Conservation (phyloP, 2,329 filamentous ascomycete genomes). For the Ceratocystis ficicola region DNA sequence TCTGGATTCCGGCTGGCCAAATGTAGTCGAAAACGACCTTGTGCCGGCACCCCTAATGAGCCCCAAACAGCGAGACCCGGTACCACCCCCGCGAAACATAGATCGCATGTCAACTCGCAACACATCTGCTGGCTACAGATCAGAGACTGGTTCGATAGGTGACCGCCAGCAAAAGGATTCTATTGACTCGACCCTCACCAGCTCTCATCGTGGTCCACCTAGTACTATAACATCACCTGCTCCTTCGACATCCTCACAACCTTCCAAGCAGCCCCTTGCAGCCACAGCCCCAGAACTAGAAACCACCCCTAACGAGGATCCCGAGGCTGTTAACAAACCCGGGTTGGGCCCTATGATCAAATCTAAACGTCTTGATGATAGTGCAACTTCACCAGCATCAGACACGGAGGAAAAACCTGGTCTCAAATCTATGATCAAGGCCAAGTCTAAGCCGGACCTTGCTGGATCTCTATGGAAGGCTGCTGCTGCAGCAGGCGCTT, state of each 20-base stretch:
- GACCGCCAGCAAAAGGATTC: constrained; percentile 23
- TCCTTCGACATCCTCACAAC: constrained; percentile 20
- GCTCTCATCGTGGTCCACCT: constrained; percentile 20
- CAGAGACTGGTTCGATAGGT: constrained; percentile 22
- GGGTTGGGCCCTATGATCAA: constrained; percentile 87
- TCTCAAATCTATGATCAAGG: constrained; percentile 81
- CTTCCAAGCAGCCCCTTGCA: constrained; percentile 18
- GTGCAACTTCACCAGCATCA: constrained; percentile 12
- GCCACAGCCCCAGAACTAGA: constrained; percentile 25
- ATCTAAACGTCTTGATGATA: constrained; percentile 47
- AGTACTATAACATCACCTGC: constrained; percentile 22
- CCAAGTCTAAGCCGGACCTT: constrained; percentile 61
- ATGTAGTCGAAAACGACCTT: constrained; percentile 39
- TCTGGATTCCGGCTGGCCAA: constrained; percentile 48
- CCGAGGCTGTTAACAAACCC: constrained; percentile 38
- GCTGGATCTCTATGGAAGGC: constrained; percentile 70
- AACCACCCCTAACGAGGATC: constrained; percentile 17
- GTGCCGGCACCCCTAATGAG: constrained; percentile 49
- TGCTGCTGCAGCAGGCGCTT: constrained; percentile 50
- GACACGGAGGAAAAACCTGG: constrained; percentile 51
- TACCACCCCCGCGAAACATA: constrained; percentile 40
- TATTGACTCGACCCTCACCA: constrained; percentile 19
- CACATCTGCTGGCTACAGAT: constrained; percentile 28
- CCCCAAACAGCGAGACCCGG: constrained; percentile 36
- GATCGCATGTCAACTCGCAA: constrained; percentile 39